phyloP scores from a whole-genome alignment of 1,284 basidiomycete species.

The Trichosporon coremiiforme region DNA sequence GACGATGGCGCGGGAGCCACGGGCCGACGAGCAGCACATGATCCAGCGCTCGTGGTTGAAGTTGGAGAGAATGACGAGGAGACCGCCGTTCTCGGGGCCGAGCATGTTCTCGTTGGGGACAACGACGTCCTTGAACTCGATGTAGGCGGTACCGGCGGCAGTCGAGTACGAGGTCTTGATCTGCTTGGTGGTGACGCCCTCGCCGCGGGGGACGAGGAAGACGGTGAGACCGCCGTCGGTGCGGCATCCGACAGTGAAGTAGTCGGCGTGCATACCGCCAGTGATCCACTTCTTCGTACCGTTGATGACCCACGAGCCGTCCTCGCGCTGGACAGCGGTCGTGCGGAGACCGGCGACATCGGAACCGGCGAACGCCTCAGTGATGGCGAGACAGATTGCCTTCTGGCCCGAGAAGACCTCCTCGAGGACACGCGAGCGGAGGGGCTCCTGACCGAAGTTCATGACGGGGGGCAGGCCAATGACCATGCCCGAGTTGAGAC shows the following conservation, averaged over 20 bases:
- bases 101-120: constrained; percentile 84
- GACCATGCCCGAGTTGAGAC: constrained; percentile 71
- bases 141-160: constrained; percentile 77
- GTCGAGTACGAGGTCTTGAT: constrained; percentile 85
- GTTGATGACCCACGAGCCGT: constrained; percentile 76
- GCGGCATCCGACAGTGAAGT: constrained; percentile 43
- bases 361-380: constrained; percentile 86
- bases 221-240: constrained; percentile 80
- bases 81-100: constrained; percentile 78
- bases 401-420: constrained; percentile 71
- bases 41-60: constrained; percentile 56
- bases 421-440: constrained; percentile 67
- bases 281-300: constrained; percentile 95
- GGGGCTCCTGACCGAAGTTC: constrained; percentile 63
- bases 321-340: constrained; percentile 76
- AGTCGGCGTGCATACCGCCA: constrained; percentile 65
- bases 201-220: constrained; percentile 74
- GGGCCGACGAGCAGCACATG: constrained; percentile 54
- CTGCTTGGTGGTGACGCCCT: constrained; percentile 75
- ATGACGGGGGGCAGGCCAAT: constrained; percentile 68
- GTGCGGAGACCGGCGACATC: constrained; percentile 83
- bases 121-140: constrained; percentile 59
- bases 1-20: constrained; percentile 51
- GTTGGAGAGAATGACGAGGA: constrained; percentile 69
- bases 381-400: constrained; percentile 79